phyloP scores from a whole-genome alignment of 2,329 filamentous ascomycete species.

The Ophiostoma sp. region DNA sequence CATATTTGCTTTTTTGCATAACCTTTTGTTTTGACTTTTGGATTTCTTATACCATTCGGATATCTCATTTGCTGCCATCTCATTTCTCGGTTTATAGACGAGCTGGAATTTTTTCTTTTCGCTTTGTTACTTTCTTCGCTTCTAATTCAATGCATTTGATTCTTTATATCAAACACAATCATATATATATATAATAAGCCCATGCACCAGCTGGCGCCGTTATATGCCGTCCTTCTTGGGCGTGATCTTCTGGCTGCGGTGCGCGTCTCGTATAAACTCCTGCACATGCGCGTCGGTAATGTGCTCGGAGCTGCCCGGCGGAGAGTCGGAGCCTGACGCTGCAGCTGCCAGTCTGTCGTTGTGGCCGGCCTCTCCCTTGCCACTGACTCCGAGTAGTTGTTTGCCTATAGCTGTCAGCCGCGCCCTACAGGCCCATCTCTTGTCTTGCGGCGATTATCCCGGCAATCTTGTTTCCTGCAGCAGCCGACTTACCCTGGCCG shows the following conservation, averaged over 20 bases:
- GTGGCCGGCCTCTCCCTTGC: constrained; percentile 5
- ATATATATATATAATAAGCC: too few relatives aligned
- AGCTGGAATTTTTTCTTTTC: background rate
- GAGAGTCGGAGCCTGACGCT: background rate
- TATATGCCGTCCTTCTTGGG: background rate
- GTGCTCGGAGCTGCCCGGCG: constrained; percentile 41
- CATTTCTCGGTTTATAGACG: background rate
- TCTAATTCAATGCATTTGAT: background rate
- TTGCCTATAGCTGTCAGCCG: constrained; percentile 29
- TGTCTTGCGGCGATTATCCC: background rate
- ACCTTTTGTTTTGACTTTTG: background rate
- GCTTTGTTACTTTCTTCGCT: too few relatives aligned
- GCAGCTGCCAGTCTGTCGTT: constrained; percentile 22
- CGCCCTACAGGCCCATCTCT: background rate
- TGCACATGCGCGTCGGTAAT: constrained; percentile 46
- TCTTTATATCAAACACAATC: background rate
- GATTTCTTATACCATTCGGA: background rate
- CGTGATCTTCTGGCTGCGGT: constrained; percentile 36
- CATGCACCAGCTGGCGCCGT: too few relatives aligned
- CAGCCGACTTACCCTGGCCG: constrained; percentile 39
- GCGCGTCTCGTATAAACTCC: constrained; percentile 50
- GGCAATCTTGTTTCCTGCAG: background rate
- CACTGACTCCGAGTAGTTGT: constrained; percentile 38
- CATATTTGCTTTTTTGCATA: background rate
- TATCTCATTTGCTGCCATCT: background rate